Evolutionary conservation across 2,329 filamentous ascomycete genomes (phyloP), one percentile per base, ranked within the genome.

Genomic region (Penicillium hordei): DNA sequence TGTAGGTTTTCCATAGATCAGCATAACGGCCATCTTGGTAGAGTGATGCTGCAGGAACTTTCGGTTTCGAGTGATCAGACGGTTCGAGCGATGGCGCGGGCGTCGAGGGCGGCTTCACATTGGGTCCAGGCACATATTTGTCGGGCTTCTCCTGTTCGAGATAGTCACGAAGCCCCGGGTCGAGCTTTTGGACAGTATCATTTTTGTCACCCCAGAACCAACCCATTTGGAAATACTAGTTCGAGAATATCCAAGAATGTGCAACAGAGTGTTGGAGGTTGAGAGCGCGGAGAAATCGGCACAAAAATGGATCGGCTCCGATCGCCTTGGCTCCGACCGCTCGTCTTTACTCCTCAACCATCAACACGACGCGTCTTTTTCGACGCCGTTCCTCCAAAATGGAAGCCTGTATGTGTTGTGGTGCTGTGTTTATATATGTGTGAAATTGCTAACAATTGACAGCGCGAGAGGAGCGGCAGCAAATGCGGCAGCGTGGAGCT

Each of bases 1-100:
- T 84, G 81, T 99, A 99, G 58, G 85, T 91, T 76, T 92, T 93
- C 94, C 94, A 99, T 33, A 99, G 81, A 72, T 97, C 85, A 55
- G 93, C 91, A 76, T 90, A 90, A 59, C 88, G 84, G 61, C 87
- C 87, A 71, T 90, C 88, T 69, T 83, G 82, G 69, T 81, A 89
- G 19, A 88, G 78, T 15, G 86, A 88, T 65, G 86, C 79, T 38
- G 71, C 52, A 45, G 74, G 72, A n/a, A 76, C 68, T 36, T 70
- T 58, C 12, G 77, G 74, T 52, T 71, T 62, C 36, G 71, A 61
- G 15, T 69, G 60, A 27, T 74, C 51, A 58, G 72, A 31, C 40
- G 65, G 55, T 50, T 64, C 57, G 29, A 65, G 36, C 12, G 65
- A 31, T 29, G 65, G 52, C 58, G 68, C 46, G 40, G 63, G 57